phyloP scores from a whole-genome alignment of 495 filamentous ascomycete species.

The Astrothelium subdiscretum region DNA sequence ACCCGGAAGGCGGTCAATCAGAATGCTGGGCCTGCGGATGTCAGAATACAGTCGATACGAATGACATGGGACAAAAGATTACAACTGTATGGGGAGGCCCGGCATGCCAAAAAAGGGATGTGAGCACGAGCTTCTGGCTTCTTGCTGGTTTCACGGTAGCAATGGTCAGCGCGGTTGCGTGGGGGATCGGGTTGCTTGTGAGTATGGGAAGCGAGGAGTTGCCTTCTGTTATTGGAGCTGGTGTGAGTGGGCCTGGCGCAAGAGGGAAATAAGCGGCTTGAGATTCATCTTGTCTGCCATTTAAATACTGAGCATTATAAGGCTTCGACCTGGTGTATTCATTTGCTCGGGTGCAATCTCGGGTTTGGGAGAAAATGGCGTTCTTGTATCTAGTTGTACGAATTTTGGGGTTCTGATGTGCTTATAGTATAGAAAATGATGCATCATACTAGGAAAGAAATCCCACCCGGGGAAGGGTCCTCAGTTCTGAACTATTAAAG shows the following conservation, averaged over 20 bases:
- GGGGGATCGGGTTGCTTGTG: conserved; percentile 64
- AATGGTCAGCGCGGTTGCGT: conserved; percentile 46
- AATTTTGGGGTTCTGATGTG: neutral
- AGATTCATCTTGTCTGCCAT: no score
- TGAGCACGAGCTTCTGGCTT: conserved; percentile 79
- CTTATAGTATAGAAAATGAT: no score
- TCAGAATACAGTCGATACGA: conserved; percentile 32
- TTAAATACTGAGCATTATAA: neutral
- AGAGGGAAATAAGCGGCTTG: neutral
- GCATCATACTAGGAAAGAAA: no score
- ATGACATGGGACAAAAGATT: conserved; percentile 34
- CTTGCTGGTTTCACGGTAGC: conserved; percentile 57
- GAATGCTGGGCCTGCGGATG: conserved; percentile 72
- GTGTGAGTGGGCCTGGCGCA: conserved; percentile 52
- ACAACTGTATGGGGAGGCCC: conserved; percentile 65
- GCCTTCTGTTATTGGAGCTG: conserved; percentile 78
- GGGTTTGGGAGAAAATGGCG: neutral
- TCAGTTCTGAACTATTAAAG: no score
- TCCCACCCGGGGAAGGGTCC: no score
- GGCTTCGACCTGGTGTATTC: neutral
- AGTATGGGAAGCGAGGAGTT: conserved; percentile 67
- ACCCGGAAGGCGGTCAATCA: conserved; percentile 10
- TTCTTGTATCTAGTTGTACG: neutral
- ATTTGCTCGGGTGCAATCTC: neutral
- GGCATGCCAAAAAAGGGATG: conserved; percentile 84